Conservation (phyloP, 768 basidiomycete species). For the Trametes elegans region DNA sequence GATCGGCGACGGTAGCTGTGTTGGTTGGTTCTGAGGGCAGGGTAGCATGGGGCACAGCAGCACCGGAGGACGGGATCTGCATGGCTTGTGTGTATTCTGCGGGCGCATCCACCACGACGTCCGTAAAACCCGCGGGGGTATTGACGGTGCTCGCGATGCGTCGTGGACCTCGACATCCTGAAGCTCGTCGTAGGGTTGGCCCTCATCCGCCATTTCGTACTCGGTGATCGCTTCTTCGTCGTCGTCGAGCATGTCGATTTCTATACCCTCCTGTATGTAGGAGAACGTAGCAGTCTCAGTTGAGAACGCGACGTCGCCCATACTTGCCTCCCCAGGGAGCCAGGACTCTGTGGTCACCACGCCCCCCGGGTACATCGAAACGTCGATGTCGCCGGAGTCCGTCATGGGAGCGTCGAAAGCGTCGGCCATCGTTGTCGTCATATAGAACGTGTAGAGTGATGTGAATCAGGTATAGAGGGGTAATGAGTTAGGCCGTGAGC, state of each 20-base stretch:
- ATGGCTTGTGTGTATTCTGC: neutral
- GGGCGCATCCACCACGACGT: constrained; percentile 58
- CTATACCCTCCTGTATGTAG: constrained; percentile 40
- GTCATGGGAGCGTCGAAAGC: constrained; percentile 63
- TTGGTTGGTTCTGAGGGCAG: neutral
- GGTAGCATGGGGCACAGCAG: neutral
- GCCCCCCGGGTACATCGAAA: constrained; percentile 48
- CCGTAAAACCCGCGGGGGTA: constrained; percentile 29
- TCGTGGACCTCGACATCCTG: constrained; percentile 52
- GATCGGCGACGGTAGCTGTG: neutral
- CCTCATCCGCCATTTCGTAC: constrained; percentile 55
- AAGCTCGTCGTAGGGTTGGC: constrained; percentile 31
- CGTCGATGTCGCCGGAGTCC: constrained; percentile 57
- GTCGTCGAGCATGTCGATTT: constrained; percentile 66
- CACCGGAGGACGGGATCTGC: constrained; percentile 1
- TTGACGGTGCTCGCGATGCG: constrained; percentile 35
- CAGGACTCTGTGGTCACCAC: constrained; percentile 44
- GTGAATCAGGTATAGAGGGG: neutral
- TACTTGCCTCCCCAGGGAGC: constrained; percentile 51
- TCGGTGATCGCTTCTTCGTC: constrained; percentile 47
- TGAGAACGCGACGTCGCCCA: constrained; percentile 54
- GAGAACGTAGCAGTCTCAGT: constrained; percentile 29
- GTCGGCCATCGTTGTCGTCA: constrained; percentile 35
- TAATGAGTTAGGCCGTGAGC: neutral
- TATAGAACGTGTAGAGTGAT: neutral